Evolutionary conservation across 495 filamentous ascomycete genomes (phyloP).

Genomic region (Penicillium silybi): DNA sequence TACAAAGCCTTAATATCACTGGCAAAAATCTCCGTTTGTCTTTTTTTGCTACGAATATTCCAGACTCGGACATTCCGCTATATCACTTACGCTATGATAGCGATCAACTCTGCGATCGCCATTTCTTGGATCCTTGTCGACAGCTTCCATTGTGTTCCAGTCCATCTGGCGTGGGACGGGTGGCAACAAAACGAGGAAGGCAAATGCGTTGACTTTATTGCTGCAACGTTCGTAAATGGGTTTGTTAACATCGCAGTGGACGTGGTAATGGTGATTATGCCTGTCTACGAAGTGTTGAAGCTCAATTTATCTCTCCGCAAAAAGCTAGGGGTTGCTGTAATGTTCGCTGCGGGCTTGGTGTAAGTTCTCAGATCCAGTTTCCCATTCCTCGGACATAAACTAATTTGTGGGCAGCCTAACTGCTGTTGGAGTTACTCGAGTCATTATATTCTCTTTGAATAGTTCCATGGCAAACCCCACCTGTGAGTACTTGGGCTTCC

Average conservation of each 20-base stretch:
- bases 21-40: slow-evolving; percentile 49
- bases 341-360: slow-evolving; percentile 33
- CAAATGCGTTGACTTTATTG: slow-evolving; percentile 26
- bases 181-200: slow-evolving; percentile 25
- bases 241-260: slow-evolving; percentile 31
- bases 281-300: slow-evolving; percentile 28
- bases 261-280: slow-evolving; percentile 24
- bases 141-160: slow-evolving; percentile 31
- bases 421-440: slow-evolving; percentile 26
- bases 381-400: not conserved
- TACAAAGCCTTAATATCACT: slow-evolving; percentile 37
- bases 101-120: slow-evolving; percentile 26
- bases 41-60: slow-evolving; percentile 45
- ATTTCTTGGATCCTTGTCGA: slow-evolving; percentile 30
- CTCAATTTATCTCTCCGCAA: slow-evolving; percentile 27
- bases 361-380: slow-evolving; percentile 4
- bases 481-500: too few relatives aligned
- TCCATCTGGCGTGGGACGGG: slow-evolving; percentile 29
- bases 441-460: slow-evolving; percentile 28
- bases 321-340: slow-evolving; percentile 30
- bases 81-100: slow-evolving; percentile 29
- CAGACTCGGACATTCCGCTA: slow-evolving; percentile 31
- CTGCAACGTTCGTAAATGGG: slow-evolving; percentile 25
- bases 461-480: slow-evolving; percentile 24
- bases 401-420: slow-evolving; percentile 14